Base-by-base conservation (phyloP, 495 filamentous ascomycete genomes). In the Hypoxylon rickii region DNA sequence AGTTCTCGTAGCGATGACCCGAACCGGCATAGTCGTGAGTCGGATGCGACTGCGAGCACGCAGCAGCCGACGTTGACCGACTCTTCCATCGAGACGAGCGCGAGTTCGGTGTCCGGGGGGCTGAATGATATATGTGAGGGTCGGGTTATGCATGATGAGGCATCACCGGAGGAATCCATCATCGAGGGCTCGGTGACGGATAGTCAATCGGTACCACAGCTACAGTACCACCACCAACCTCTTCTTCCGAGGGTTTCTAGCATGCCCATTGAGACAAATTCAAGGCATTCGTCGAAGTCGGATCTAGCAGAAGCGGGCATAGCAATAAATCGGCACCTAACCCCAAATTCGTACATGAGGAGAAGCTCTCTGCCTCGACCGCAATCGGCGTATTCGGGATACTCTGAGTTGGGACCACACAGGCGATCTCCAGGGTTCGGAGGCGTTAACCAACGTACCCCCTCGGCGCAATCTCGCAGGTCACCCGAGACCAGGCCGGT, bases 401-500 rank as follows among this genome's bases (percentile, higher is more conserved):
- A 75, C 24, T 92, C 89, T 7, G 90, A 95, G 43, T 69, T 77
- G 56, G 78, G 73, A 6, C 69, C 71, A 15, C 78, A 85, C 29
- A 82, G 84, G 8, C 83, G 87, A 3, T 86, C 84, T 53, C 83
- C 79, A 2, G 67, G 72, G 12, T 82, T 81, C 47, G 74, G 72
- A 10, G 70, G 57, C 6, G 49, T 51, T 33, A 74, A 70, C 46
- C 78, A 69, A 13, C 83, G 84, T 22, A 76, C 79, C 3, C 78
- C 83, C 4, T 88, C 87, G 1, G 73, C 79, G 7, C 78, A 87
- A 34, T 88, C 85, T 3, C 76, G 79, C 43, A 80, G 76, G 26
- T 93, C 93, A 5, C 87, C 90, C 3, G 90, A 94, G 48, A 84
- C 77, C 29, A 79, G 94, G 36, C 86, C 90, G 1, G 73, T 83